phyloP scores from a whole-genome alignment of 768 basidiomycete species.

The Paxillus involutus region DNA sequence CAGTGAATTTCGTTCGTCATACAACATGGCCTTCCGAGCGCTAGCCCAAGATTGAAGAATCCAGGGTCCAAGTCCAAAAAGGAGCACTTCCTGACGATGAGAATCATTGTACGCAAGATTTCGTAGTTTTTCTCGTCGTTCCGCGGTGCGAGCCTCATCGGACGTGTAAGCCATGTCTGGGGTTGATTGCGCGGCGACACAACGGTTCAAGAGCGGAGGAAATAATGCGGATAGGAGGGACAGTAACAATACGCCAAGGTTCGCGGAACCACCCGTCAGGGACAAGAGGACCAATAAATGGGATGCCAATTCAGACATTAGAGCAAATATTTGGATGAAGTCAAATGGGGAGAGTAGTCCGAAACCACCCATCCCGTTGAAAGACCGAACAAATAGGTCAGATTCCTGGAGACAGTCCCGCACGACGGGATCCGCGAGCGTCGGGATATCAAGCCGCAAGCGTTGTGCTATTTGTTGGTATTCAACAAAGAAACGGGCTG shows the following conservation, averaged over 20 bases:
- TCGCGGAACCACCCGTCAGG: constrained; percentile 53
- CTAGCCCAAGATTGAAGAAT: constrained; percentile 75
- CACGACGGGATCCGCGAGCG: constrained; percentile 68
- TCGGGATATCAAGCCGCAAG: constrained; percentile 74
- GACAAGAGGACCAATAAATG: constrained; percentile 69
- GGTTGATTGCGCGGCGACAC: constrained; percentile 39
- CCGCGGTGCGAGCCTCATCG: constrained; percentile 61
- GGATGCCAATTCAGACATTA: constrained; percentile 69
- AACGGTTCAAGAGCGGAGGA: constrained; percentile 58
- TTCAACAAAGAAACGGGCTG: constrained; percentile 73
- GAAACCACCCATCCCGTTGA: constrained; percentile 70
- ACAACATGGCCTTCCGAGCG: constrained; percentile 58
- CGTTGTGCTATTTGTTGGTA: constrained; percentile 78
- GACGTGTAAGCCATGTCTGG: constrained; percentile 47
- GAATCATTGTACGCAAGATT: constrained; percentile 71
- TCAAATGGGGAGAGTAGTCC: constrained; percentile 81
- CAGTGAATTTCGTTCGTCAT: constrained; percentile 47
- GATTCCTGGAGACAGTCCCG: constrained; percentile 85
- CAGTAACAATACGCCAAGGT: constrained; percentile 56
- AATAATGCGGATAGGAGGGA: constrained; percentile 61
- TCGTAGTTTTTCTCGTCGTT: constrained; percentile 74
- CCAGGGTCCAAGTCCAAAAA: constrained; percentile 87
- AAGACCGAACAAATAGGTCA: constrained; percentile 81
- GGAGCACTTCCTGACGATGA: constrained; percentile 76
- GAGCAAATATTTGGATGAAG: constrained; percentile 69